A percentile compares a stretch with the other conserved stretches of the same genome.
Evolutionary conservation across 1,284 basidiomycete species (phyloP).

Genomic region (Phellopilus nigrolimitatus): DNA sequence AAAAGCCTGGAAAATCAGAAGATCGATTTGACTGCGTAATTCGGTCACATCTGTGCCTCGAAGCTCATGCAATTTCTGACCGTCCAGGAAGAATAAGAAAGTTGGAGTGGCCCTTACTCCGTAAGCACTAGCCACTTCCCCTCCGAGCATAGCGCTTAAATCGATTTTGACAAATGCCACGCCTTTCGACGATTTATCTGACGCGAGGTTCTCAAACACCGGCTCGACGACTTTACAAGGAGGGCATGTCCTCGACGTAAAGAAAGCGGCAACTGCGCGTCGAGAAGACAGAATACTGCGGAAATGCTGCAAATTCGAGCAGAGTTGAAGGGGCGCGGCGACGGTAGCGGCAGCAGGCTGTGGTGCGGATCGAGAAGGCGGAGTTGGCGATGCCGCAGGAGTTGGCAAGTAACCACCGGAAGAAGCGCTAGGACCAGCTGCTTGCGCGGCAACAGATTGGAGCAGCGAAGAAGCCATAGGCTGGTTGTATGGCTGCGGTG

Average conservation of each 20-base stretch:
- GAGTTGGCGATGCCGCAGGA: conserved; percentile 26
- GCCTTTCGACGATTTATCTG: conserved; percentile 34
- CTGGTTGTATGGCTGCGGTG: conserved; percentile 38
- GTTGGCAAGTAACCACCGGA: conserved; percentile 26
- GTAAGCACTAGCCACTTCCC: conserved; percentile 57
- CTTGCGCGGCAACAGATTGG: conserved; percentile 57
- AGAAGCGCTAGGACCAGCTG: conserved; percentile 29
- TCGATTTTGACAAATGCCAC: conserved; percentile 81
- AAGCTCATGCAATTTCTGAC: conserved; percentile 68
- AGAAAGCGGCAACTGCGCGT: conserved; percentile 55
- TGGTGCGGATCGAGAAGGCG: conserved; percentile 20
- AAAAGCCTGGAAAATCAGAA: conserved; percentile 69
- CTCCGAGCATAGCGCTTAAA: conserved; percentile 61
- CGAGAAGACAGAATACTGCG: conserved; percentile 44
- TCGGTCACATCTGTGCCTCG: conserved; percentile 69
- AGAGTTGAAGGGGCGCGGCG: conserved; percentile 57
- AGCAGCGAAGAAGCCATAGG: conserved; percentile 57
- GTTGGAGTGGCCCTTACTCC: conserved; percentile 79
- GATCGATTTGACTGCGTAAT: conserved; percentile 63
- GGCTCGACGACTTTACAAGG: conserved; percentile 65
- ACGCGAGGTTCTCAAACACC: conserved; percentile 50
- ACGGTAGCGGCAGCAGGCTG: conserved; percentile 42
- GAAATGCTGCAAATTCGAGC: conserved; percentile 53
- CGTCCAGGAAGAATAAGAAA: conserved; percentile 79
- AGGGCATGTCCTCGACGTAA: conserved; percentile 59